Conservation (phyloP, 495 filamentous ascomycete species). For the Penicillium bialowiezense region DNA sequence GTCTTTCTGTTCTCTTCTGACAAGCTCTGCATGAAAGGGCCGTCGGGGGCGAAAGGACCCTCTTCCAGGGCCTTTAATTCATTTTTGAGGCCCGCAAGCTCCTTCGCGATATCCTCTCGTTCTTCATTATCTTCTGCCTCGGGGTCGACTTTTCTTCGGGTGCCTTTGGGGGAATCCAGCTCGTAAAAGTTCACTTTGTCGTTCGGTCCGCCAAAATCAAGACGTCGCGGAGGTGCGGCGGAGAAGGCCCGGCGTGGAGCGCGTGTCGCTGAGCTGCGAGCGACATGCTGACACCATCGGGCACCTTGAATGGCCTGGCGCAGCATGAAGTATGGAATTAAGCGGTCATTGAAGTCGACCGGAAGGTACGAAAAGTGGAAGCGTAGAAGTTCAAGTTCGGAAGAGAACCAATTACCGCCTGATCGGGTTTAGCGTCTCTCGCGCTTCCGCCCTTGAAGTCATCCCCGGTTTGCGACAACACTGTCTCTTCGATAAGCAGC, state of each 20-base stretch:
- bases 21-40: slow-evolving; percentile 39
- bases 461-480: slow-evolving; percentile 18
- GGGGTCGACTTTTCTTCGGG: slow-evolving; percentile 42
- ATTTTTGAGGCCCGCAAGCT: slow-evolving; percentile 50
- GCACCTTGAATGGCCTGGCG: slow-evolving; percentile 46
- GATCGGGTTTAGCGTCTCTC: slow-evolving; percentile 36
- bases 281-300: slow-evolving; percentile 45
- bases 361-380: slow-evolving; percentile 5
- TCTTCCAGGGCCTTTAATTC: slow-evolving; percentile 49
- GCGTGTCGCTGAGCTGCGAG: slow-evolving; percentile 29
- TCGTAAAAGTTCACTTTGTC: slow-evolving; percentile 47
- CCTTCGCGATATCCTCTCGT: slow-evolving; percentile 40
- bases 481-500: slow-evolving; percentile 15
- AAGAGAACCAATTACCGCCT: slow-evolving; percentile 27
- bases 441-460: slow-evolving; percentile 19
- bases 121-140: slow-evolving; percentile 52
- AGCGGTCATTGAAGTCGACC: slow-evolving; percentile 31
- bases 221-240: slow-evolving; percentile 30
- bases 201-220: slow-evolving; percentile 39
- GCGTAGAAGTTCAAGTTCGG: slow-evolving; percentile 15
- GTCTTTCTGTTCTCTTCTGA: slow-evolving; percentile 39
- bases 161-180: slow-evolving; percentile 34
- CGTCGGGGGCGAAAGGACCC: slow-evolving; percentile 41
- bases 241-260: slow-evolving; percentile 32
- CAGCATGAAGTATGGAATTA: slow-evolving; percentile 40